Base-by-base conservation (phyloP, 768 basidiomycete species). In the Calocybe indica region DNA sequence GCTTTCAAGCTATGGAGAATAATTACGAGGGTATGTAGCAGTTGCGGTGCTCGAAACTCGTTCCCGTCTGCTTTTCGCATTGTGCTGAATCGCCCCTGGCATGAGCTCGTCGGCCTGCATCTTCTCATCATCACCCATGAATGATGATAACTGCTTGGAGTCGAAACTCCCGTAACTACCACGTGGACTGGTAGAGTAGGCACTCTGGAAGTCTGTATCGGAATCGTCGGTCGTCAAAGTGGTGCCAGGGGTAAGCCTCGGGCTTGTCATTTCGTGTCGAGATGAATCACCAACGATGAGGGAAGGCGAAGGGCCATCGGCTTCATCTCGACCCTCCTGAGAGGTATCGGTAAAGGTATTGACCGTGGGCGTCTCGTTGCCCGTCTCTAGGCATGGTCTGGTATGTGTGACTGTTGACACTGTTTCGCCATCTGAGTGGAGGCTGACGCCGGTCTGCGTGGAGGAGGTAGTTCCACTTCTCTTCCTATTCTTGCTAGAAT, bases 131-230 rank as follows among this genome's bases (percentile, higher is more conserved):
- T 55, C 48, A 46, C 57, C 57, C 38, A 65, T 60, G 43, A 60
- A 53, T 40, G 65, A 53, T 40, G 65, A 62, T 45, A 59, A 55
- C 32, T 61, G 51, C 22, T 58, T 56, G 37, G 56, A 56, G 11
- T 73, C 70, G 33, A 74, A 72, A 57, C 76, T 78, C 37, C 73
- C 76, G 53, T 79, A 82, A 58, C 84, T 87, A 39, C 69, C 77
- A 1, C 85, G 78, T 9, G 87, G 85, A 57, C 85, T 88, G 3
- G 78, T 67, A 5, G 87, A 89, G 63, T 86, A 89, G 32, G 89
- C 89, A 53, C 88, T 91, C 66, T 90, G 88, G 62, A 91, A 92
- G 57, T 92, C 89, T 28, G 84, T 85, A 56, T 89, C 87, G 14
- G 86, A 88, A 55, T 88, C 87, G 49, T 88, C 86, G 6, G 84